Percentiles rank a stretch among this genome's conserved stretches.
phyloP scores from a whole-genome alignment of 2,329 filamentous ascomycete genomes.

The Cytospora piceae region DNA sequence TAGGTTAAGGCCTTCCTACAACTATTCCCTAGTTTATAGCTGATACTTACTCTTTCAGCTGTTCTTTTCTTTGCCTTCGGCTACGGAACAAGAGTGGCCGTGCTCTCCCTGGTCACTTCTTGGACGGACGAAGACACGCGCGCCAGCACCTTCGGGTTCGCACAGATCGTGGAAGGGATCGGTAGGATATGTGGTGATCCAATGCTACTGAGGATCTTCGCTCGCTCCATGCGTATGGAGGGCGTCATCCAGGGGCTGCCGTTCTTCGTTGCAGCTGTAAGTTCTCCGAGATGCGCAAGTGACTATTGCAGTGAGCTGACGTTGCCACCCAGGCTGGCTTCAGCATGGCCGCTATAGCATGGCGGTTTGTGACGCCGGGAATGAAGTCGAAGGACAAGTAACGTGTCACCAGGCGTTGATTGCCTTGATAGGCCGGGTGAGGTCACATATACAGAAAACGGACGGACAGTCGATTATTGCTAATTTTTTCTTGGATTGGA shows the following conservation, averaged over 20 bases:
- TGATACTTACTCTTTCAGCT: slow-evolving; percentile 12
- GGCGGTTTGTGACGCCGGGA: slow-evolving; percentile 24
- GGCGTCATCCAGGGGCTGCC: slow-evolving; percentile 22
- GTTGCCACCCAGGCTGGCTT: slow-evolving; percentile 16
- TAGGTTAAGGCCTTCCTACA: neutral
- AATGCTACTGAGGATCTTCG: slow-evolving; percentile 27
- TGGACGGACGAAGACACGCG: slow-evolving; percentile 30
- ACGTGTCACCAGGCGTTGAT: neutral
- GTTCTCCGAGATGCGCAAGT: neutral
- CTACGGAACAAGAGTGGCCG: slow-evolving; percentile 29
- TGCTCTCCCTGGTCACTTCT: slow-evolving; percentile 25
- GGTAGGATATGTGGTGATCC: slow-evolving; percentile 29
- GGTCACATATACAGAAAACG: neutral
- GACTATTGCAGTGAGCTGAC: neutral
- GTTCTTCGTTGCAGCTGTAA: slow-evolving; percentile 27
- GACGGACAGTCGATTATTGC: neutral
- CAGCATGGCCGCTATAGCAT: slow-evolving; percentile 20
- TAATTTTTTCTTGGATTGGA: neutral
- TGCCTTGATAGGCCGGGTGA: neutral
- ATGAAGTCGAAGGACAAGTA: neutral
- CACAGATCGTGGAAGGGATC: slow-evolving; percentile 27
- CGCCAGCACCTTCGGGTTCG: slow-evolving; percentile 28
- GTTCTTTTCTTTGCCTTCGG: slow-evolving; percentile 27
- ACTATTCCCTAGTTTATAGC: neutral
- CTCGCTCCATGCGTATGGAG: slow-evolving; percentile 20